Evolutionary conservation across 2,329 filamentous ascomycete species (phyloP).

Genomic region (Tetracladium maxilliforme): DNA sequence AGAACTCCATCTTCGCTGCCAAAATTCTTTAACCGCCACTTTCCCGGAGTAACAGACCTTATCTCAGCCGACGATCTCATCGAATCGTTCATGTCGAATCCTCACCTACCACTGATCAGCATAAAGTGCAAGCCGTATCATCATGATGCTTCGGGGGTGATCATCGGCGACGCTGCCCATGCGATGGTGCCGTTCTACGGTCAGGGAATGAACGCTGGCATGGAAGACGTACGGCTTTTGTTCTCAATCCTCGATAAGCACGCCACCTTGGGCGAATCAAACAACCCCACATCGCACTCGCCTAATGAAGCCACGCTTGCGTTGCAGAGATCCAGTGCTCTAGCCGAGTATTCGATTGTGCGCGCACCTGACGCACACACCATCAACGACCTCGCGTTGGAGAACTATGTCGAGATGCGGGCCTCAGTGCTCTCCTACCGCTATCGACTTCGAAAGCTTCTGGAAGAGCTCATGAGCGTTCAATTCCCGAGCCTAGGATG

Average conservation of each 20-base stretch:
- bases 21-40: slow-evolving; percentile 66
- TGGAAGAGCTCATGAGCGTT: slow-evolving; percentile 73
- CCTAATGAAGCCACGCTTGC: slow-evolving; percentile 40
- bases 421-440: slow-evolving; percentile 62
- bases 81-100: slow-evolving; percentile 64
- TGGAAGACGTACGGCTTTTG: slow-evolving; percentile 84
- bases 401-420: slow-evolving; percentile 93
- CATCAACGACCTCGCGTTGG: slow-evolving; percentile 82
- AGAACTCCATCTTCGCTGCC: slow-evolving; percentile 42
- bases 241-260: slow-evolving; percentile 70
- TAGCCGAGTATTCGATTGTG: slow-evolving; percentile 60
- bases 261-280: slow-evolving; percentile 19
- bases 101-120: slow-evolving; percentile 82
- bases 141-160: slow-evolving; percentile 60
- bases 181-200: slow-evolving; percentile 99
- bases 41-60: slow-evolving; percentile 68
- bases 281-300: slow-evolving; percentile 23
- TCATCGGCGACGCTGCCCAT: slow-evolving; percentile 87
- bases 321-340: slow-evolving; percentile 50
- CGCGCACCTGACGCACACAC: slow-evolving; percentile 69
- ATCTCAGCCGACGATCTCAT: slow-evolving; percentile 55
- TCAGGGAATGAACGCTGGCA: slow-evolving; percentile 91
- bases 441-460: slow-evolving; percentile 68
- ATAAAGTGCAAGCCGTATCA: slow-evolving; percentile 90
- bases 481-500: slow-evolving; percentile 69